Base-by-base conservation (phyloP, 2,329 filamentous ascomycete genomes). In the Venturiaceae sp. region DNA sequence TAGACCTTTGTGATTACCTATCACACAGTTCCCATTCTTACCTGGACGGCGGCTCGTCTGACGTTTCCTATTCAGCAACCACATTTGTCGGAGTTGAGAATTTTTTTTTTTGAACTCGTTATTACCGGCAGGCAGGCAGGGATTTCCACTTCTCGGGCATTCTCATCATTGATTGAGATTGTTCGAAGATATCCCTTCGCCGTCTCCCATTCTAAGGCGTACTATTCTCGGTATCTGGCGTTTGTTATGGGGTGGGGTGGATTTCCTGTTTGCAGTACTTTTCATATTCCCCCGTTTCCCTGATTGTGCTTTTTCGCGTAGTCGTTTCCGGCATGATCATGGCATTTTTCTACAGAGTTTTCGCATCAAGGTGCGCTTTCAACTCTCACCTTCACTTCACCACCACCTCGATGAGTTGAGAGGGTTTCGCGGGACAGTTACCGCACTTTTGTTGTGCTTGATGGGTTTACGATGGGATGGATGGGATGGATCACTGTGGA, bases 31-130 rank as follows among this genome's bases (percentile, higher is more conserved):
- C 5, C 14, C 32, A 53, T 37, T 53, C 34, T 36, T 53, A 36
- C 30, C 52, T 23, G 21, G 52, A 37, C 32, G 32, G 32, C 32
- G 32, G n/a, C 52, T 46, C n/a, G n/a, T n/a, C 28, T 39, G 52
- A 54, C 13, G 21, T 54, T 23, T 37, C 5, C 52, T 36, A 21
- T 36, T 16, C 32, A 34, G 32, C 32, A 37, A 54, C 32, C 19
- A 36, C 52, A 54, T 54, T 54, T 54, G 30, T 54, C 52, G 36
- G 52, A 54, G 52, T 54, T 11, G 36, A 11, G 36, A 39, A 39
- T 39, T 39, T 39, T 11, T n/a, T n/a, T 50, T 30, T 16, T 16
- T 23, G 44, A 13, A 28, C 7, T 28, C 30, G 21, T 26, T 8
- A 23, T 23, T 14, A 13, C 23, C 14, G 26, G 26, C 44, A 50